These are phyloP conservation scores for Nemania sp. DNA, from an alignment of 2,329 filamentous ascomycete genomes.

Conservation along the genomic window DNA sequence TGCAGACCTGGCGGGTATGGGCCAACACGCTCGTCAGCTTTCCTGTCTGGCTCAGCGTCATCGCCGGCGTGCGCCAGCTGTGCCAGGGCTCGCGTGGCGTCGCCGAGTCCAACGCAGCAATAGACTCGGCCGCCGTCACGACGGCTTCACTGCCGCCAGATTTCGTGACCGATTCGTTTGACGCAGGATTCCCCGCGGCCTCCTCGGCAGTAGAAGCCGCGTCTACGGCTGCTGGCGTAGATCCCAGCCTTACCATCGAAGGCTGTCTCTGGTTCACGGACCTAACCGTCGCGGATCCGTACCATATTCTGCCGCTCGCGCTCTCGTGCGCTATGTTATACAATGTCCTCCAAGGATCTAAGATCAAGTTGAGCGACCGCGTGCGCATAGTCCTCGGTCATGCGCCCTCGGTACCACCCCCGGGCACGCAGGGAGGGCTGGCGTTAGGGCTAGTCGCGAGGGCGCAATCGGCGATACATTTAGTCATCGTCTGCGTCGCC, in stretches of 20 bases:
- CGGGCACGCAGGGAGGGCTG: background rate
- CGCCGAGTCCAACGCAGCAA: conserved; percentile 31
- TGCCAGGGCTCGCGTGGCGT: conserved; percentile 46
- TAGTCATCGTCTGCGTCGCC: conserved; percentile 36
- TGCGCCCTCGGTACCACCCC: background rate
- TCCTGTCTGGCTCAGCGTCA: conserved; percentile 53
- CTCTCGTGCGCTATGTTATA: conserved; percentile 43
- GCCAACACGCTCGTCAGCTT: conserved; percentile 44
- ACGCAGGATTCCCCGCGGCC: conserved; percentile 4
- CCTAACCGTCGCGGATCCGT: conserved; percentile 56
- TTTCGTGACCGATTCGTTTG: background rate
- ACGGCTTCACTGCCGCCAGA: background rate
- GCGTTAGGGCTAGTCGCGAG: background rate
- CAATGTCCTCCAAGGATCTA: conserved; percentile 41
- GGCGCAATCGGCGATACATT: conserved; percentile 30
- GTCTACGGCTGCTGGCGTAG: conserved; percentile 16
- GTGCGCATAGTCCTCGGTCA: conserved; percentile 8
- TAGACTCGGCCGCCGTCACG: background rate
- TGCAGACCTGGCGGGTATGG: conserved; percentile 53
- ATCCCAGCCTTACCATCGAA: conserved; percentile 50
- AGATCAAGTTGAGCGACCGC: conserved; percentile 31
- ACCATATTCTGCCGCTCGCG: conserved; percentile 50
- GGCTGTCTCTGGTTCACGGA: conserved; percentile 61
- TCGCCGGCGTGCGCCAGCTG: conserved; percentile 55
- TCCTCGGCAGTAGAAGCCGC: background rate